phyloP scores from a whole-genome alignment of 768 basidiomycete species.

The Lenzites betulinus region DNA sequence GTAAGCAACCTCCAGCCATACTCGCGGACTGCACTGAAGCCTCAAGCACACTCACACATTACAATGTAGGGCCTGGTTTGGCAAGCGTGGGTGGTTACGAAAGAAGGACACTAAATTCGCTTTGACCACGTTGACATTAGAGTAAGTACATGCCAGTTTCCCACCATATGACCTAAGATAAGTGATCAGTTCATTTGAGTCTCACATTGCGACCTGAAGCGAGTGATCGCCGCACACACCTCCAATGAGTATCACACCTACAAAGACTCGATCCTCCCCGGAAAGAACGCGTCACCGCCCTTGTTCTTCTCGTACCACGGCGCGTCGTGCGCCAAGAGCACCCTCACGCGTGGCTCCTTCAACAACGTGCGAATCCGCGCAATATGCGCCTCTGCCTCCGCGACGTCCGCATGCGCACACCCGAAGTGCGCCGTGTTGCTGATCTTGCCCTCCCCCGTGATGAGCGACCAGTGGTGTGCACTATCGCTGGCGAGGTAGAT shows the following conservation, averaged over 20 bases:
- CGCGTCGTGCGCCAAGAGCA: slow-evolving; percentile 55
- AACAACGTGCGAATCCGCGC: slow-evolving; percentile 36
- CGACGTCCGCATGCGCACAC: slow-evolving; percentile 48
- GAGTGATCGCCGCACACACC: too few relatives aligned
- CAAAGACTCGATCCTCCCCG: slow-evolving; percentile 20
- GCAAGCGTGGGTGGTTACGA: too few relatives aligned
- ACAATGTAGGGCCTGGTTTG: too few relatives aligned
- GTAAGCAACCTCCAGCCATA: too few relatives aligned
- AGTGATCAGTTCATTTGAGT: too few relatives aligned
- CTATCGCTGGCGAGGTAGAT: slow-evolving; percentile 60
- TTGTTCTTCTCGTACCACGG: slow-evolving; percentile 52
- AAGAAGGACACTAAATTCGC: too few relatives aligned
- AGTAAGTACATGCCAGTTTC: too few relatives aligned
- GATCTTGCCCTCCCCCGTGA: slow-evolving; percentile 49
- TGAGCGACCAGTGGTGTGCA: slow-evolving; percentile 44
- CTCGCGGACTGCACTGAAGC: too few relatives aligned
- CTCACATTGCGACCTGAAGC: too few relatives aligned
- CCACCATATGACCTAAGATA: too few relatives aligned
- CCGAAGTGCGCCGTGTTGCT: slow-evolving; percentile 31
- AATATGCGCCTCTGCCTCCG: slow-evolving; percentile 45
- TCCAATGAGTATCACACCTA: not conserved
- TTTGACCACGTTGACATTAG: too few relatives aligned
- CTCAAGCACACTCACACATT: too few relatives aligned
- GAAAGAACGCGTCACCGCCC: slow-evolving; percentile 42
- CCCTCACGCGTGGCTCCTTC: slow-evolving; percentile 36